Base-by-base conservation (phyloP, 495 filamentous ascomycete species). In the Penicillium steckii region DNA sequence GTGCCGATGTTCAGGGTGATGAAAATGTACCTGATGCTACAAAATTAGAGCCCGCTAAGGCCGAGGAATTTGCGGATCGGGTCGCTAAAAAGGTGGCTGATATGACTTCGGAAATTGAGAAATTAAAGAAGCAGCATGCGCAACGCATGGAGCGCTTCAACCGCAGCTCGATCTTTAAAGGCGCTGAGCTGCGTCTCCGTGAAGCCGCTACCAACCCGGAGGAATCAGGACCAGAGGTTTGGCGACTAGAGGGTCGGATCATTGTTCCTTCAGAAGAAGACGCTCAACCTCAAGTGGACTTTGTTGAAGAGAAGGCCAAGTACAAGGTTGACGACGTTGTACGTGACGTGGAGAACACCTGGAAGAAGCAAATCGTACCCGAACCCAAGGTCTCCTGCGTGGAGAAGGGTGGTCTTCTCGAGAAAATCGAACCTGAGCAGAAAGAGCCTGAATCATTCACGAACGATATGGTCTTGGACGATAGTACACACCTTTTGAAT, bases 41-140 rank as follows among this genome's bases (percentile, higher is more conserved):
- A 24, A 83, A 81, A 56, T 65, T 94, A 54, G 84, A 86, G 37
- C 71, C 80, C 3, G 83, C 73, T 22, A 80, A 89, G 56, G 85
- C 85, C 9, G 84, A 86, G 42, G 84, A 91, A 57, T 95, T 97
- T 62, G 83, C 85, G 22, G 84, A 86, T 50, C 81, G 89, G 24
- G 88, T 87, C 4, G 71, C 76, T 30, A 81, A 83, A 24, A 84
- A 83, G 54, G 77, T 88, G 2, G 74, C 73, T 2, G 77, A 87
- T 27, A 83, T 85, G 52, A 81, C 85, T 32, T 82, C 82, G 4
- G 91, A 96, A 66, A 89, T 97, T 38, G 85, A 91, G 56, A 79
- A 84, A 46, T 77, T 98, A 77, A 92, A 88, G 72, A 78, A 76
- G 10, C 80, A 88, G 22, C 92, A 98, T 66, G 82, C 82, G 1